A percentile compares a stretch with the other conserved stretches of the same genome.
phyloP scores from a whole-genome alignment of 306 rosid species.

The Senna tora region DNA sequence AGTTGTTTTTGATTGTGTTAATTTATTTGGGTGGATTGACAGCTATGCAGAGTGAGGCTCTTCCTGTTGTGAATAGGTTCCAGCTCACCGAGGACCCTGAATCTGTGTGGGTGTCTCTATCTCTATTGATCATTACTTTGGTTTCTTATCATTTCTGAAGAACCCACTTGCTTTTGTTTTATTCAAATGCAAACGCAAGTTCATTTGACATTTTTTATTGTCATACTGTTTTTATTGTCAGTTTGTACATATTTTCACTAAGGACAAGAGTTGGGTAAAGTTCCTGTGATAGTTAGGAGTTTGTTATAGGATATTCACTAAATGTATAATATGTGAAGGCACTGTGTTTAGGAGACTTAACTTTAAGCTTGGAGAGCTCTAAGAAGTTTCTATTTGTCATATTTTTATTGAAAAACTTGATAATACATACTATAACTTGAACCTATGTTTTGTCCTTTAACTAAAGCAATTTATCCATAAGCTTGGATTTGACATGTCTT shows the following conservation, averaged over 20 bases:
- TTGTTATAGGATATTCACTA: not conserved
- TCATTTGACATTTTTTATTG: not conserved
- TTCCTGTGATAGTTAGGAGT: not conserved
- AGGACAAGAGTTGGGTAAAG: not conserved
- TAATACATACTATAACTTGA: not conserved
- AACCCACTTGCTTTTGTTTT: slow-evolving; percentile 14
- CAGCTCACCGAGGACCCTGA: slow-evolving; percentile 65
- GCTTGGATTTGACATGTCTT: not conserved
- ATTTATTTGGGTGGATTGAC: slow-evolving; percentile 30
- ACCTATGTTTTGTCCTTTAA: not conserved
- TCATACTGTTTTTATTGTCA: not conserved
- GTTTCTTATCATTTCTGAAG: not conserved
- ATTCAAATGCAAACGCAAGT: not conserved
- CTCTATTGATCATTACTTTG: not conserved
- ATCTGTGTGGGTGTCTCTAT: slow-evolving; percentile 60
- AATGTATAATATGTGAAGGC: not conserved
- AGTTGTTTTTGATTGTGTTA: slow-evolving; percentile 9
- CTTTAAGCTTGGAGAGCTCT: not conserved
- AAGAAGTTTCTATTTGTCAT: not conserved
- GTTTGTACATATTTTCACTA: not conserved
- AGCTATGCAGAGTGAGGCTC: slow-evolving; percentile 99
- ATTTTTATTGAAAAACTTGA: not conserved
- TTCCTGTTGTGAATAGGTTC: slow-evolving; percentile 76
- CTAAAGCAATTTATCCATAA: not conserved
- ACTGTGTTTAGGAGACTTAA: not conserved